Evolutionary conservation across 1,284 basidiomycete species (phyloP).

Genomic region (Ganoderma lingzhi): DNA sequence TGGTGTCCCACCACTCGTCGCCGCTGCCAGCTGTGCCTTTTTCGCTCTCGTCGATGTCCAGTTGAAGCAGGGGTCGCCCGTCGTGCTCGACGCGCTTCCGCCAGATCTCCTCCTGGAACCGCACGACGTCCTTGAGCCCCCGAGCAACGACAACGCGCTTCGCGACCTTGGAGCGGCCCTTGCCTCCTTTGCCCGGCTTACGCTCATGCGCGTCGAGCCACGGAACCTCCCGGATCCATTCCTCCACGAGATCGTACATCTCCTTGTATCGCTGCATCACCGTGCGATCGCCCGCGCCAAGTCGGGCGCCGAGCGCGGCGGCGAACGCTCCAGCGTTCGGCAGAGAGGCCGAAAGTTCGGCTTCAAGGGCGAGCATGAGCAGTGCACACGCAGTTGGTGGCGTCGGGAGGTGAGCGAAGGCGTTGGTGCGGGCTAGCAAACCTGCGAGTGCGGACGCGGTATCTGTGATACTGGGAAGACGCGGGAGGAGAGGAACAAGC

Average conservation of each 20-base stretch:
- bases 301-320: conserved; percentile 57
- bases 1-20: conserved; percentile 31
- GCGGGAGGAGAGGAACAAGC: conserved; percentile 48
- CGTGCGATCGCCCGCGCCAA: conserved; percentile 57
- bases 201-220: conserved; percentile 62
- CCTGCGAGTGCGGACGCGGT: conserved; percentile 65
- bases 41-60: conserved; percentile 47
- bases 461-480: conserved; percentile 53
- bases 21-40: conserved; percentile 31
- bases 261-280: conserved; percentile 75
- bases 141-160: conserved; percentile 69
- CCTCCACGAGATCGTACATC: conserved; percentile 64
- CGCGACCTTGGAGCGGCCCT: conserved; percentile 61
- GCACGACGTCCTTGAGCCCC: conserved; percentile 71
- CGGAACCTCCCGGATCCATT: conserved; percentile 69
- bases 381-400: conserved; percentile 71
- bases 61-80: conserved; percentile 45
- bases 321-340: conserved; percentile 63
- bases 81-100: conserved; percentile 46
- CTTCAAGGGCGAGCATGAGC: conserved; percentile 77
- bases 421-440: conserved; percentile 54
- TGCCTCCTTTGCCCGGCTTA: conserved; percentile 42
- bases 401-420: conserved; percentile 48
- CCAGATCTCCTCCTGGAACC: conserved; percentile 70
- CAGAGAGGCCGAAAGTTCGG: conserved; percentile 61